Conservation (phyloP, 2,329 filamentous ascomycete genomes). For the Tolypocladium nubicola region DNA sequence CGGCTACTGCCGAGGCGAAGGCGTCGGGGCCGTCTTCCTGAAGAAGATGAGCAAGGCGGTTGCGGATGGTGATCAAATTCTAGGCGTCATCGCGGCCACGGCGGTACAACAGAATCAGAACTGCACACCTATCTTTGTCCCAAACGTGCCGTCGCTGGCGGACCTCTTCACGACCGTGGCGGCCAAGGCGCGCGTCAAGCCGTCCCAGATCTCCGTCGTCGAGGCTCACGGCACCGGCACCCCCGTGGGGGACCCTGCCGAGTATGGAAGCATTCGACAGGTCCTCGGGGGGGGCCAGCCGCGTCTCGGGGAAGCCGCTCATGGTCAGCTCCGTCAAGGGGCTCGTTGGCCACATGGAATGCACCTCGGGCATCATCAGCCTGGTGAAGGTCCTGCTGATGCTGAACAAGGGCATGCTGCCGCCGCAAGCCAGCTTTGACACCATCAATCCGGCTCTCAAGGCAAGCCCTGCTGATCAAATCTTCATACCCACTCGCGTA, state of each 20-base stretch:
- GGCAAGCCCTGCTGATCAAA: background rate
- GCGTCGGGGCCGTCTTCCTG: constrained; percentile 29
- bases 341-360: constrained; percentile 14
- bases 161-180: constrained; percentile 15
- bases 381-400: constrained; percentile 38
- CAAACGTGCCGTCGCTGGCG: constrained; percentile 11
- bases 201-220: constrained; percentile 10
- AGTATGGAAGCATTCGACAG: constrained; percentile 15
- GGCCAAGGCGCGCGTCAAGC: constrained; percentile 15
- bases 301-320: constrained; percentile 1
- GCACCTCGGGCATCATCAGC: constrained; percentile 29
- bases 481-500: constrained; percentile 11
- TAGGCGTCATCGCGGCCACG: constrained; percentile 26
- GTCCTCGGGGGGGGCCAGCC: constrained; percentile 5
- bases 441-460: constrained; percentile 14
- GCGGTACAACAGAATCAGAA: constrained; percentile 31
- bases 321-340: constrained; percentile 13
- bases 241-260: constrained; percentile 38
- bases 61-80: constrained; percentile 32
- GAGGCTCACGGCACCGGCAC: constrained; percentile 46
- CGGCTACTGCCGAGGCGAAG: constrained; percentile 44
- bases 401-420: constrained; percentile 18
- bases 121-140: constrained; percentile 30
- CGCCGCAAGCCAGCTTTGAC: constrained; percentile 19
- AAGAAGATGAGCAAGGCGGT: constrained; percentile 37